These are phyloP conservation scores for Suhomyces vadensis DNA, from an alignment of 805 yeast species.

Conservation along the genomic window DNA sequence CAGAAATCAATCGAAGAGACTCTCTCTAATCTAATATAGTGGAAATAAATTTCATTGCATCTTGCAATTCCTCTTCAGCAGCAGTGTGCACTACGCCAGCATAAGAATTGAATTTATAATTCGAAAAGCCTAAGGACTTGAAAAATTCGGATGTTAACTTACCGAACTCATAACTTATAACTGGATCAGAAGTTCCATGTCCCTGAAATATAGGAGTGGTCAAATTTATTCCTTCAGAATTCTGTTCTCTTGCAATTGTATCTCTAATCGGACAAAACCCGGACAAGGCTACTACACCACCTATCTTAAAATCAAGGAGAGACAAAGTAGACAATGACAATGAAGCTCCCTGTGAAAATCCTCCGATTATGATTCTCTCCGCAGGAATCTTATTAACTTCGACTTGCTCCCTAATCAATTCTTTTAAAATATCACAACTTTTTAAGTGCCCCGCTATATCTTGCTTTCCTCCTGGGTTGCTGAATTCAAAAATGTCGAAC, in stretches of 20 bases:
- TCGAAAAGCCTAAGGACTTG: slow-evolving; percentile 45
- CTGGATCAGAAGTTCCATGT: slow-evolving; percentile 79
- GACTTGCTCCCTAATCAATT: slow-evolving; percentile 53
- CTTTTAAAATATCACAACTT: slow-evolving; percentile 47
- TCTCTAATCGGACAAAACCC: slow-evolving; percentile 60
- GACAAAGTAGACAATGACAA: slow-evolving; percentile 64
- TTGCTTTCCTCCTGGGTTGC: slow-evolving; percentile 44
- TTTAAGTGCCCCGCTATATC: slow-evolving; percentile 58
- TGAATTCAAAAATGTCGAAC: slow-evolving; percentile 74
- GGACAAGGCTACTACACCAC: slow-evolving; percentile 74
- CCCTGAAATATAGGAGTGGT: slow-evolving; percentile 83
- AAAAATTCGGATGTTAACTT: slow-evolving; percentile 45
- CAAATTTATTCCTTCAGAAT: slow-evolving; percentile 42
- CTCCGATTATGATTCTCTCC: slow-evolving; percentile 82
- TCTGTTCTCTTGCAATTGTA: slow-evolving; percentile 16
- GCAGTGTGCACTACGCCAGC: slow-evolving; percentile 69
- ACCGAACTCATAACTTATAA: slow-evolving; percentile 49
- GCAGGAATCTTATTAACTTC: slow-evolving; percentile 53
- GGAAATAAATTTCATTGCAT: slow-evolving; percentile 42
- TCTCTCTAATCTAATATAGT: slow-evolving; percentile 18
- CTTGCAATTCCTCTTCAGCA: slow-evolving; percentile 62
- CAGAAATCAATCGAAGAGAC: no score
- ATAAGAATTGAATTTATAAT: slow-evolving; percentile 52
- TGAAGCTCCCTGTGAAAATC: slow-evolving; percentile 95
- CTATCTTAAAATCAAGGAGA: slow-evolving; percentile 60